Conservation (phyloP, 106 monocot genomes). For the Phalaenopsis equestris region DNA sequence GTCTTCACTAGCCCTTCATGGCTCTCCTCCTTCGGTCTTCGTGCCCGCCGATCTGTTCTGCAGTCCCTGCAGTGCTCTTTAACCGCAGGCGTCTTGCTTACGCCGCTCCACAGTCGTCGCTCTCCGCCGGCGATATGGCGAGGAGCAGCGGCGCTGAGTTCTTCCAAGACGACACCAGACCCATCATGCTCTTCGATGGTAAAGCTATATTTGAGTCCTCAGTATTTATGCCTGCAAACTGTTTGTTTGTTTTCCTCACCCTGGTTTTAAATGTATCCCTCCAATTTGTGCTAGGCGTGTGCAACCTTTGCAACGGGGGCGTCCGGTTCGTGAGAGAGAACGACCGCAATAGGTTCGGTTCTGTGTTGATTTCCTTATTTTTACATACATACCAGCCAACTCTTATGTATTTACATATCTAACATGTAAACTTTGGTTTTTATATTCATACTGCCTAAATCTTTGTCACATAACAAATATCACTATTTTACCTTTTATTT, state of each 20-base stretch:
- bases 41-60: neutral
- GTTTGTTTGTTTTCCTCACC: neutral
- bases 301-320: constrained; percentile 94
- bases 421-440: no score
- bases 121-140: neutral
- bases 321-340: constrained; percentile 57
- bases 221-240: neutral
- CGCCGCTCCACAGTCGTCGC: neutral
- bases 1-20: neutral
- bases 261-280: neutral
- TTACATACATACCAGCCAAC: no score
- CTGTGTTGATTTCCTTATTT: neutral
- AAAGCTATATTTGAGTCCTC: neutral
- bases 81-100: neutral
- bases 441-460: no score
- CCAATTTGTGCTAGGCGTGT: constrained; percentile 44
- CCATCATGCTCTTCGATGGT: constrained; percentile 99
- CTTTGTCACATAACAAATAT: no score
- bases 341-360: constrained; percentile 61
- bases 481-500: no score
- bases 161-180: constrained; percentile 61
- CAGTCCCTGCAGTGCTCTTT: neutral
- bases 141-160: constrained; percentile 27
- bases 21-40: constrained; percentile 9
- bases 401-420: no score